These are phyloP conservation scores for Hortaea werneckii DNA, from an alignment of 2,329 filamentous ascomycete species.

Conservation along the genomic window DNA sequence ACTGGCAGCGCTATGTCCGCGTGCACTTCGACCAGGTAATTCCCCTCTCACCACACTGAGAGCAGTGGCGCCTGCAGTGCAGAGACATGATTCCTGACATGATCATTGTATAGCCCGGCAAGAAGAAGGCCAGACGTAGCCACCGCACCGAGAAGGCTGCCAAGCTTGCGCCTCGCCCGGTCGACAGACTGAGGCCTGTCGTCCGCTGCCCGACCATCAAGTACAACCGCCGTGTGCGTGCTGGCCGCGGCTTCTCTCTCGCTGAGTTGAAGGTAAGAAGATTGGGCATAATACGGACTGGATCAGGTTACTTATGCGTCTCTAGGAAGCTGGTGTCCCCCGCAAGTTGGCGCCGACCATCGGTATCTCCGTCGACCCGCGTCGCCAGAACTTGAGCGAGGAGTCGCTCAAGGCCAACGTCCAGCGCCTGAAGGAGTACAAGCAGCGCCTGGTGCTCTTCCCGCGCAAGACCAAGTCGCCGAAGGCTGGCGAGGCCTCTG, in stretches of 20 bases:
- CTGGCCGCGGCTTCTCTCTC: conserved; percentile 95
- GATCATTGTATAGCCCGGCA: conserved; percentile 61
- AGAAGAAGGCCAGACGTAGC: conserved; percentile 86
- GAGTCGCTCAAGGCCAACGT: conserved; percentile 93
- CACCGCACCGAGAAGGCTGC: conserved; percentile 92
- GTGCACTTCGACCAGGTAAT: conserved; percentile 99
- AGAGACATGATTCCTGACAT: conserved; percentile 25
- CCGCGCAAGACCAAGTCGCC: conserved; percentile 86
- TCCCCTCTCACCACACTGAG: conserved; percentile 42
- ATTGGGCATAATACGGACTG: background rate
- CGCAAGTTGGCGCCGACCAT: conserved; percentile 90
- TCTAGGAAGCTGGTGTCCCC: conserved; percentile 85
- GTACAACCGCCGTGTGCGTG: conserved; percentile 94
- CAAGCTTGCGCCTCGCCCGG: conserved; percentile 86
- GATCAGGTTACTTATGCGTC: background rate
- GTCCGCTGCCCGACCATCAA: conserved; percentile 97
- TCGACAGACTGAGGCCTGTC: conserved; percentile 92
- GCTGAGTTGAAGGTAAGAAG: conserved; percentile 85
- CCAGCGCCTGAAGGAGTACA: conserved; percentile 95
- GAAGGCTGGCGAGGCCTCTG: conserved; percentile 84
- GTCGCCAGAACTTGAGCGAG: conserved; percentile 93
- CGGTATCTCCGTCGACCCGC: conserved; percentile 92
- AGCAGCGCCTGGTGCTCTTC: conserved; percentile 91
- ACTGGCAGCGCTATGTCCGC: conserved; percentile 98
- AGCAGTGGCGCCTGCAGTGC: conserved; percentile 42